Conservation (phyloP, 1,284 basidiomycete species). For the Ceratobasidium papillatum region DNA sequence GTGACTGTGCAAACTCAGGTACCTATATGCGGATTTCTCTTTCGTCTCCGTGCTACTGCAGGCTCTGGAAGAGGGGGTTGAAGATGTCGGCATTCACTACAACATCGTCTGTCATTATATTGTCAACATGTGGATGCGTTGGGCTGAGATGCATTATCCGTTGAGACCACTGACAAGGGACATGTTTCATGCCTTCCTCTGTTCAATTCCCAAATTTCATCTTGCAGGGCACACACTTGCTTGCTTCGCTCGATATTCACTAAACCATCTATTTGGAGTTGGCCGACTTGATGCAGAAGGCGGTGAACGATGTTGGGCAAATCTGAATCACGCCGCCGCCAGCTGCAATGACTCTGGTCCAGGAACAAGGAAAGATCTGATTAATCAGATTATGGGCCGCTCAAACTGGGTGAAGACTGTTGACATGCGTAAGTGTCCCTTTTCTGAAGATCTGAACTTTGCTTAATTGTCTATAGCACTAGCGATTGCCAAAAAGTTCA, state of each 20-base stretch:
- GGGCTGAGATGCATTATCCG: background rate
- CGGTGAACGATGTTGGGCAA: slow-evolving; percentile 1
- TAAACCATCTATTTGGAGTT: background rate
- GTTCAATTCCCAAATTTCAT: slow-evolving; percentile 21
- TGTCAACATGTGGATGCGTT: background rate
- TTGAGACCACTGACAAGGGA: background rate
- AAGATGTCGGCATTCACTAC: background rate
- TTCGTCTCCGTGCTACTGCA: background rate
- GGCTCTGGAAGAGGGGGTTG: background rate
- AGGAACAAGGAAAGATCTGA: background rate
- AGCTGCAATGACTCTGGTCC: background rate
- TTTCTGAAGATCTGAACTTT: background rate
- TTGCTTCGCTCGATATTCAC: background rate
- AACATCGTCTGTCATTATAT: slow-evolving; percentile 18
- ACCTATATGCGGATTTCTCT: background rate
- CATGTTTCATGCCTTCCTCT: background rate
- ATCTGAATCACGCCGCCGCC: background rate
- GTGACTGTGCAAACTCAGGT: background rate
- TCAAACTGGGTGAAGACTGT: slow-evolving; percentile 15
- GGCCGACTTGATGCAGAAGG: slow-evolving; percentile 23
- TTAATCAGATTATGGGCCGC: background rate
- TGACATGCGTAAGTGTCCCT: background rate
- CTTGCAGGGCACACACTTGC: background rate
- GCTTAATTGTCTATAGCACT: no score
- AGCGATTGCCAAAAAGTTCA: no score